phyloP scores from a whole-genome alignment of 345 rosid genomes.

The Melastoma malabathricum region DNA sequence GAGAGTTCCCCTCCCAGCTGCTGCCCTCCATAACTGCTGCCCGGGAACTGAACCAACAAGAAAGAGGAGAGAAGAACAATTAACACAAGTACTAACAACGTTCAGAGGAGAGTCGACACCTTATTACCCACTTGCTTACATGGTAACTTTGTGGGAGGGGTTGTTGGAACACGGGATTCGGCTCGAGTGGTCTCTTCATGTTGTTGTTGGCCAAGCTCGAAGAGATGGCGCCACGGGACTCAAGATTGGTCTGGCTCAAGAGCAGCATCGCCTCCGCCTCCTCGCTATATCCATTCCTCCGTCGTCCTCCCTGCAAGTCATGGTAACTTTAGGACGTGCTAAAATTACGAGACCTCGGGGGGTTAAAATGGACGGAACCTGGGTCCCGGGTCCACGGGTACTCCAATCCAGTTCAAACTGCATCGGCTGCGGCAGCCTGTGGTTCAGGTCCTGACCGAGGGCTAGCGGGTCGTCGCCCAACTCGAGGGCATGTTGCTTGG shows the following conservation, averaged over 20 bases:
- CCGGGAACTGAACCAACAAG: conserved; percentile 23
- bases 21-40: conserved; percentile 44
- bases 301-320: conserved; percentile 11
- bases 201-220: too few species aligned
- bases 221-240: conserved; percentile 18
- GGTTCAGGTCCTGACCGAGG: conserved; percentile 13
- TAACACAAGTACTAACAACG: too few species aligned
- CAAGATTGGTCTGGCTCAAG: conserved; percentile 41
- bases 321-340: too few species aligned
- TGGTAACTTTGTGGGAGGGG: conserved; percentile 12
- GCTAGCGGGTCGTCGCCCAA: conserved; percentile 4
- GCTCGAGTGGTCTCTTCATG: conserved; percentile 14
- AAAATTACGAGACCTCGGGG: too few species aligned
- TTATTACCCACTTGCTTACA: conserved; percentile 17
- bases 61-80: neutral
- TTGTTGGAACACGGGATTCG: conserved; percentile 17
- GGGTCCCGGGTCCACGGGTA: conserved; percentile 21
- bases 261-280: conserved; percentile 35
- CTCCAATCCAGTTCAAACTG: conserved; percentile 29
- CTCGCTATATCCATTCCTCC: conserved; percentile 25
- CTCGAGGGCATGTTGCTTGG: conserved; percentile 20
- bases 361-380: conserved; percentile 15
- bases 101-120: too few species aligned
- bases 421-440: neutral
- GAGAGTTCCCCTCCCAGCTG: conserved; percentile 49